Evolutionary conservation across 306 rosid genomes (phyloP), one percentile per base, ranked within the genome.

Genomic region (Cucumis hystrix): DNA sequence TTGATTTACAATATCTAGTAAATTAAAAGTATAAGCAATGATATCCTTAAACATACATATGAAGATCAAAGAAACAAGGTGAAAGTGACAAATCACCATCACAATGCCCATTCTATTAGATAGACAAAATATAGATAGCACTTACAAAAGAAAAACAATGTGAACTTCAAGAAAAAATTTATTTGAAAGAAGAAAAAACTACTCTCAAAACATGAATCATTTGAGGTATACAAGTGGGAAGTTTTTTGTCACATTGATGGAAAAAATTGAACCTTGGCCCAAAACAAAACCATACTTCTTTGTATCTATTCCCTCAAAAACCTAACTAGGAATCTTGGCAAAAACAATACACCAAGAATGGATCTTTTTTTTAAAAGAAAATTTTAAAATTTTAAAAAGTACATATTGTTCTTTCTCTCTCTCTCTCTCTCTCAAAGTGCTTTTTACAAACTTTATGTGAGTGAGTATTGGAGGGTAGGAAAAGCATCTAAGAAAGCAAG

Each of bases 351-450:
- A 47, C 76, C 76, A 71, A 71, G 41, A 71, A 43, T 25, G 76
- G 76, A 71, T 47, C 5, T 47, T 43, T 43, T 47, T 10, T 13
- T 10, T 10, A 9, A 13, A 49, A 71, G 25, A 23, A 28, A 28
- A 28, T 28, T 28, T 28, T 0, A 28, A 1, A 28, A 28, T 1
- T 28, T 28, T 1, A 49, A 49, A 35, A 49, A 71, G 37, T 13
- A 15, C 60, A 71, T 4, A 51, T 47, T 73, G 77, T 52, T 72
- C 62, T 28, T 28, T 30, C 54, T 82, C 23, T 81, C 16, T 39
- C 21, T 81, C 16, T 39, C 21, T 41, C 82, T 63, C 82, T 85
- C 85, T 79, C 78, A 78, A 85, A 75, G 82, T 87, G 92, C 84
- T 84, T 79, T 47, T 47, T 78, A 83, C 81, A 84, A 82, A 62